Evolutionary conservation across 768 basidiomycete species (phyloP).

Genomic region (Trametopsis cervina): DNA sequence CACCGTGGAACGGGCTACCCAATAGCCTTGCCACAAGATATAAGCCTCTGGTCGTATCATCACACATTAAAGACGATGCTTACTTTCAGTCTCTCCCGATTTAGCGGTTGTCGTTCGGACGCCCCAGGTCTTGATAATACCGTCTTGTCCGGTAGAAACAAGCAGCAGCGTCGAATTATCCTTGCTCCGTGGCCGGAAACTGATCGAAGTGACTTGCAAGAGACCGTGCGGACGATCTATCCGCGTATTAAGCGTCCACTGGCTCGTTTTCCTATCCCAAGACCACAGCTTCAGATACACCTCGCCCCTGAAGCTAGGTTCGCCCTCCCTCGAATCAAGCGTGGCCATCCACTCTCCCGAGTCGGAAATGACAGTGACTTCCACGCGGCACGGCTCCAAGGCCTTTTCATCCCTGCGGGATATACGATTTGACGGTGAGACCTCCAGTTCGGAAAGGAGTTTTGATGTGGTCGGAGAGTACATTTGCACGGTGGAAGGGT

Average conservation of each 20-base stretch:
- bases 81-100: slow-evolving; percentile 46
- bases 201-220: slow-evolving; percentile 50
- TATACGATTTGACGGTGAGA: slow-evolving; percentile 89
- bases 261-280: slow-evolving; percentile 60
- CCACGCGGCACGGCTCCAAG: slow-evolving; percentile 71
- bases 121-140: slow-evolving; percentile 77
- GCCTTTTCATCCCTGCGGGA: slow-evolving; percentile 73
- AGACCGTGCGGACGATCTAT: slow-evolving; percentile 83
- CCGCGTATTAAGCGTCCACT: slow-evolving; percentile 79
- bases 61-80: slow-evolving; percentile 15
- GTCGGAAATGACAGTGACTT: slow-evolving; percentile 56
- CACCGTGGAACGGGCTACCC: slow-evolving; percentile 74
- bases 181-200: slow-evolving; percentile 53
- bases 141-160: slow-evolving; percentile 72
- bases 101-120: slow-evolving; percentile 40
- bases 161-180: slow-evolving; percentile 35
- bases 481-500: slow-evolving; percentile 91
- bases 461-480: slow-evolving; percentile 70
- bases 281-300: slow-evolving; percentile 87
- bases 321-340: slow-evolving; percentile 65
- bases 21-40: slow-evolving; percentile 37
- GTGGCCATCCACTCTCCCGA: slow-evolving; percentile 91
- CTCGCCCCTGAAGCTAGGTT: slow-evolving; percentile 58
- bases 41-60: not conserved
- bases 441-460: slow-evolving; percentile 80